A percentile compares a stretch with the other conserved stretches of the same genome.
These are phyloP conservation scores for Antitrichia curtipendula DNA, from an alignment of 225 moss, liverwort and hornwort species.

Conservation along the genomic window DNA sequence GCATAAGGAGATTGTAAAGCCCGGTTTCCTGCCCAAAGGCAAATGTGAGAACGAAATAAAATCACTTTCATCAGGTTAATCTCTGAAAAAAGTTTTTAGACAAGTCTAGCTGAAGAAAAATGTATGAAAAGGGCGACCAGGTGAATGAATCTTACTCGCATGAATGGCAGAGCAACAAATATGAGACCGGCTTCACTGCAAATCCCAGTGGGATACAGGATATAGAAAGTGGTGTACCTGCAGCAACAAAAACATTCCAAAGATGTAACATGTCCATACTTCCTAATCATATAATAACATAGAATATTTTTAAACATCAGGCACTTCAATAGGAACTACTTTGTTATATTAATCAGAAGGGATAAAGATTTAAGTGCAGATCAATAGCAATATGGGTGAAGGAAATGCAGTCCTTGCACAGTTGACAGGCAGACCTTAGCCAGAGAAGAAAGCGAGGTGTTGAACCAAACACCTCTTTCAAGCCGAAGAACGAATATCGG, in stretches of 20 bases:
- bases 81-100: background rate
- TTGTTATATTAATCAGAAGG: background rate
- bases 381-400: background rate
- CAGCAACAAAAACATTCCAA: background rate
- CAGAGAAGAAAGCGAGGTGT: constrained; percentile 52
- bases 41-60: background rate
- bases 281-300: too few relatives aligned
- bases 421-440: constrained; percentile 44
- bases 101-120: background rate
- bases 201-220: constrained; percentile 85
- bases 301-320: background rate
- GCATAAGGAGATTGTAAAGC: constrained; percentile 60
- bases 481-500: constrained; percentile 48
- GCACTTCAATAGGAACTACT: background rate
- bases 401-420: background rate
- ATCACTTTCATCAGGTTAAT: background rate
- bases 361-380: background rate
- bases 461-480: constrained; percentile 78
- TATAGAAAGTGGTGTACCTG: constrained; percentile 82
- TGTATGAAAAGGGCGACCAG: background rate
- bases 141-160: constrained; percentile 38
- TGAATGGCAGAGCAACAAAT: constrained; percentile 70
- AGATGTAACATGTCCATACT: background rate
- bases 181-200: constrained; percentile 76
- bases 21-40: constrained; percentile 45